Base-by-base conservation (phyloP, 2,329 filamentous ascomycete species). In the Pseudocercospora macadamiae region DNA sequence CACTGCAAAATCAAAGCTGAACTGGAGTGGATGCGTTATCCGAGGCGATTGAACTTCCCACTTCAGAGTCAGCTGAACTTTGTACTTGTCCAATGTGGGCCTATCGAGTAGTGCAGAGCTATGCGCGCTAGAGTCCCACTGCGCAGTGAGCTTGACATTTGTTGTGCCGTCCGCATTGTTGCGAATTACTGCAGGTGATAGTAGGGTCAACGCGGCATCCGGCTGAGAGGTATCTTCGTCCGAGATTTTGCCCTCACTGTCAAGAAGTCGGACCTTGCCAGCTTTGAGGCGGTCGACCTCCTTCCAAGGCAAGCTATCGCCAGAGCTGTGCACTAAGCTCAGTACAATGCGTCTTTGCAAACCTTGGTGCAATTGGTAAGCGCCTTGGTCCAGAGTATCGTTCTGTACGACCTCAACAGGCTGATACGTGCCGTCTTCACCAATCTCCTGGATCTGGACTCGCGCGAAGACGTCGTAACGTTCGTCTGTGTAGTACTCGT, bases 71-170 rank as follows among this genome's bases (percentile, higher is more conserved):
- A 97, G 88, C 74, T 96, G 93, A 18, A 99, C 90, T 42, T 89
- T 89, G 74, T 95, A 93, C 72, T 92, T 95, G 60, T 97, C 93
- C n/a, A 90, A 86, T 1, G 95, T 97, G 1, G 91, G 89, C 23
- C 93, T 87, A 75, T 99, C 93, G n/a, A 99, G 85, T 12, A 97
- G 82, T n/a, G 96, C 80, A 4, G 95, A 97, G 63, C 87, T 88
- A 74, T 99, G 95, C 65, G 95, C 82, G 69, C 92, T 96, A 0
- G 93, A 97, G 72, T 99, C 95, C 95, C 95, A 99, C 70, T 97
- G 93, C 0, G 90, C 92, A n/a, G 89, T 83, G 42, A 97, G 82
- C 1, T 89, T 93, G 34, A 97, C 87, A 72, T 89, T 92, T 32
- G 88, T 89, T 0, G 93, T 97, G 34, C 95, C 95, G 72, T 97